Conservation (phyloP, 305 asterid species). For the Striga hermonthica region DNA sequence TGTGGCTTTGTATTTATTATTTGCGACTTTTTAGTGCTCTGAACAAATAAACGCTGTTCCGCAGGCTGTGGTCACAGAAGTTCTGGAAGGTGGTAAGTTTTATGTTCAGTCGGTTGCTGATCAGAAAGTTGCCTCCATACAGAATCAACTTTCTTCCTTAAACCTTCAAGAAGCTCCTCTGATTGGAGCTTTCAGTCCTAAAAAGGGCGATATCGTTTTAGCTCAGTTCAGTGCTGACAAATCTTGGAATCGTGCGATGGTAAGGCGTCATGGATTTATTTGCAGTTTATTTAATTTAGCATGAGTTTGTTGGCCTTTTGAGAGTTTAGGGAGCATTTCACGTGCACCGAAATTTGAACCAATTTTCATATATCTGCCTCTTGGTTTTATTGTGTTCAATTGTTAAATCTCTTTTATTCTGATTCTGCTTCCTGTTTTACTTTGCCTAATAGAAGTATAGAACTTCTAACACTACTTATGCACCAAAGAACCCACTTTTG, state of each 20-base stretch:
- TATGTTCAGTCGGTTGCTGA: slow-evolving; percentile 81
- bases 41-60: too few relatives aligned
- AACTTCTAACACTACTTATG: too few relatives aligned
- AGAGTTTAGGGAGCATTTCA: too few relatives aligned
- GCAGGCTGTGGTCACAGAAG: slow-evolving; percentile 85
- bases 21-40: not conserved
- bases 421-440: too few relatives aligned
- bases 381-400: too few relatives aligned
- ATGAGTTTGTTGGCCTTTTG: too few relatives aligned
- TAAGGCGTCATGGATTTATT: slow-evolving; percentile 37
- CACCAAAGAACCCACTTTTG: too few relatives aligned
- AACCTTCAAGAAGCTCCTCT: slow-evolving; percentile 82
- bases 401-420: too few relatives aligned
- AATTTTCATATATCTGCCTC: too few relatives aligned
- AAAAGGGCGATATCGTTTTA: slow-evolving; percentile 81
- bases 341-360: too few relatives aligned
- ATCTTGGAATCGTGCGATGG: slow-evolving; percentile 99
- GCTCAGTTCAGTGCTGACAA: slow-evolving; percentile 89
- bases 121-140: slow-evolving; percentile 77
- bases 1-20: slow-evolving; percentile 12
- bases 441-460: too few relatives aligned
- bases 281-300: not conserved
- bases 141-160: slow-evolving; percentile 79
- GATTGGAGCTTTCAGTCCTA: slow-evolving; percentile 84
- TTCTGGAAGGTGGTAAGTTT: slow-evolving; percentile 89